A percentile compares a stretch with the other conserved stretches of the same genome.
These are phyloP conservation scores for Sarcodon aspratus DNA, from an alignment of 768 basidiomycete species.

Conservation along the genomic window DNA sequence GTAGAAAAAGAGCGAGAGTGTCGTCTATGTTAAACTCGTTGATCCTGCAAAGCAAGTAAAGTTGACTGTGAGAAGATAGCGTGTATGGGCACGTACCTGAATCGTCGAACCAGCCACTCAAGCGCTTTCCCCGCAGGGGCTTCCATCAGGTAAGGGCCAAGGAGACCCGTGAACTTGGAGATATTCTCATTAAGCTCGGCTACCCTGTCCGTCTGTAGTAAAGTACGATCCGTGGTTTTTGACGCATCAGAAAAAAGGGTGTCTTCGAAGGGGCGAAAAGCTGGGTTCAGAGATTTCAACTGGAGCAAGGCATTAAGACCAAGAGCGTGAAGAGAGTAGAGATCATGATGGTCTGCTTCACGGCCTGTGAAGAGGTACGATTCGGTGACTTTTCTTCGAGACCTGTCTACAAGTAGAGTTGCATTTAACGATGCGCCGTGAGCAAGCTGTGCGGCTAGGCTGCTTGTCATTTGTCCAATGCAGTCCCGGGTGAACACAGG, in stretches of 20 bases:
- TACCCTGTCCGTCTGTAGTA: constrained; percentile 52
- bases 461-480: constrained; percentile 37
- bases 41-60: constrained; percentile 38
- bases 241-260: constrained; percentile 73
- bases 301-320: constrained; percentile 71
- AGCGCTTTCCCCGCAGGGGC: constrained; percentile 71
- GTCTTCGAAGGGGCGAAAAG: constrained; percentile 51
- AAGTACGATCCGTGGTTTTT: constrained; percentile 67
- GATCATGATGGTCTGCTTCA: constrained; percentile 77
- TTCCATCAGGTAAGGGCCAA: constrained; percentile 79
- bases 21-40: constrained; percentile 86
- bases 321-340: constrained; percentile 77
- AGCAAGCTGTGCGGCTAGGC: constrained; percentile 75
- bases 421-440: constrained; percentile 73
- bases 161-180: constrained; percentile 46
- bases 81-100: constrained; percentile 46
- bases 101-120: constrained; percentile 91
- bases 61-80: neutral
- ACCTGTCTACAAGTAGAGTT: constrained; percentile 51
- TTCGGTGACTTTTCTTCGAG: constrained; percentile 47
- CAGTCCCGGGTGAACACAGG: neutral
- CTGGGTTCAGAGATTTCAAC: constrained; percentile 48
- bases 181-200: constrained; percentile 52
- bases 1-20: constrained; percentile 74
- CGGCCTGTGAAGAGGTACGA: constrained; percentile 85